Base-by-base conservation (phyloP, 2,329 filamentous ascomycete genomes). In the Talaromyces sp. region DNA sequence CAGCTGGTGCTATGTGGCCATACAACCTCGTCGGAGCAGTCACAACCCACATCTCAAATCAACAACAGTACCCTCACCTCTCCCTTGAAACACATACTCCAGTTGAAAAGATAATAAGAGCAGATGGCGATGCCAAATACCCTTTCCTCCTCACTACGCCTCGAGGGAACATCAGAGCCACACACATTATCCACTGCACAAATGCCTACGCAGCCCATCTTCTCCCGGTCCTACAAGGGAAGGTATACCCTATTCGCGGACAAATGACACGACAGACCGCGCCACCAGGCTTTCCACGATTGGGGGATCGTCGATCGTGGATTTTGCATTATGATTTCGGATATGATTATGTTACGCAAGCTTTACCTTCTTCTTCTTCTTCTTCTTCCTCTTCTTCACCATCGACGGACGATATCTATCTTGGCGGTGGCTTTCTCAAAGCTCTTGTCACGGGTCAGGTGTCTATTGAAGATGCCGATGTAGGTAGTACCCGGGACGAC, bases 261-360 rank as follows among this genome's bases (percentile, higher is more conserved):
- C 72, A 73, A 4, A 79, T 80, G 77, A 74, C 75, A 2, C 72
- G 73, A 3, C 77, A 78, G 60, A 65, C 67, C 25, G 66, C 72
- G 0, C 61, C 61, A 0, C 25, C 57, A 8, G 39, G 53, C 3
- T 60, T 70, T 8, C 48, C 62, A 1, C 65, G 65, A 9, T 59
- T 60, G 55, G 69, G 63, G 22, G 56, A 46, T 19, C 33, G 53
- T 15, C 35, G 66, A 2, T 70, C 69, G 5, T 72, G 70, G 70
- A 64, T 65, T 5, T 66, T 71, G 35, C 67, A 70, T 45, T 69
- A 70, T 51, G 62, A 65, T 1, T 57, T 63, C 1, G 60, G 59
- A 0, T 67, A 64, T 41, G 66, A 71, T 36, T 60, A 62, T 39
- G 46, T 60, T 7, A 62, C 58, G 13, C 60, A 62, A 35, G 48